These are phyloP conservation scores for Hemisphaericaspora xylanilytica DNA, from an alignment of 1,139 yeast species.

Conservation along the genomic window DNA sequence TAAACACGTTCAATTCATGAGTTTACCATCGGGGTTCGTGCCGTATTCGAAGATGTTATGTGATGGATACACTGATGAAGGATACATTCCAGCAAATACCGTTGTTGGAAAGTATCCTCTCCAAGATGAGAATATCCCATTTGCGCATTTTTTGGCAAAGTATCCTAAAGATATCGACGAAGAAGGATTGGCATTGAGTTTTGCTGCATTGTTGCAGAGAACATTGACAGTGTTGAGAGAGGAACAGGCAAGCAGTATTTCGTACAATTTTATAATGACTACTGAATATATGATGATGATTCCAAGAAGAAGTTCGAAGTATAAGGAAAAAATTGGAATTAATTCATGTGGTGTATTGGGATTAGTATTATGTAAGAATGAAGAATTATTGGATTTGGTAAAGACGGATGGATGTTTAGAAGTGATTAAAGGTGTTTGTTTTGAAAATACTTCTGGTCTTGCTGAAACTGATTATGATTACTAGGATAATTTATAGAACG, in stretches of 20 bases:
- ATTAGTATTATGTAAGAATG: constrained; percentile 68
- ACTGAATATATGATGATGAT: constrained; percentile 78
- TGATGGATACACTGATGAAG: constrained; percentile 31
- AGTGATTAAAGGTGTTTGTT: constrained; percentile 61
- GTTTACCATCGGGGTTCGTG: constrained; percentile 53
- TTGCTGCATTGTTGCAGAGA: constrained; percentile 69
- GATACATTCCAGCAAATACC: constrained; percentile 49
- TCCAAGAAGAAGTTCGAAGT: constrained; percentile 60
- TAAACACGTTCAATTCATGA: constrained; percentile 84
- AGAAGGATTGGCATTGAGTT: constrained; percentile 59
- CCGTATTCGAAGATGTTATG: constrained; percentile 62
- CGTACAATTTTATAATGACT: constrained; percentile 82
- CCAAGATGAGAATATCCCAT: constrained; percentile 60
- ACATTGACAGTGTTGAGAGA: constrained; percentile 64
- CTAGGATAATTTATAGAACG: constrained; percentile 13
- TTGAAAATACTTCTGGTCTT: constrained; percentile 50
- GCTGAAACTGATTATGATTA: constrained; percentile 38
- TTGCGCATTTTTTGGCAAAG: constrained; percentile 78
- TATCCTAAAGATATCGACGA: constrained; percentile 53
- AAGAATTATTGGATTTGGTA: constrained; percentile 46
- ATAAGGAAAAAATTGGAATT: constrained; percentile 51
- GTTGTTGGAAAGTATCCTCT: constrained; percentile 45
- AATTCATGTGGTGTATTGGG: constrained; percentile 85
- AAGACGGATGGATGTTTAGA: constrained; percentile 41
- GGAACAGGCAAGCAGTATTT: constrained; percentile 41